These are phyloP conservation scores for Ascochyta koolunga DNA, from an alignment of 2,329 filamentous ascomycete species.

Conservation along the genomic window DNA sequence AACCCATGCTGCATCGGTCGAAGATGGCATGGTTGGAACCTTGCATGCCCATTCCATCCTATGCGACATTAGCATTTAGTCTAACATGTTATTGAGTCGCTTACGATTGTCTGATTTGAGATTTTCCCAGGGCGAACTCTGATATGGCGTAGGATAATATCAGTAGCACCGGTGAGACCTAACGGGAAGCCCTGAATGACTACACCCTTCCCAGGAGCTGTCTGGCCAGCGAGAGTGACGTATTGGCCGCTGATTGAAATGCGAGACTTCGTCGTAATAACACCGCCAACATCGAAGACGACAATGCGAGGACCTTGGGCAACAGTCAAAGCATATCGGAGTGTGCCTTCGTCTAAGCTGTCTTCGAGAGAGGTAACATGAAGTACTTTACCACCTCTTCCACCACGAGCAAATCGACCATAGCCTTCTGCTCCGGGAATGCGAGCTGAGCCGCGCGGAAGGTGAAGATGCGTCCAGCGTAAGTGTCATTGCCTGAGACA, in stretches of 20 bases:
- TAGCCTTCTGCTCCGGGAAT: conserved; percentile 50
- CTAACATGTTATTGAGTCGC: no score
- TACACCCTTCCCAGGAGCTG: conserved; percentile 27
- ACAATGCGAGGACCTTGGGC: conserved; percentile 24
- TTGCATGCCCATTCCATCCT: conserved; percentile 44
- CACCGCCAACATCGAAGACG: conserved; percentile 25
- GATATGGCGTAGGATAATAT: conserved; percentile 29
- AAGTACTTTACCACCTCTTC: conserved; percentile 46
- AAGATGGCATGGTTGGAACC: conserved; percentile 46
- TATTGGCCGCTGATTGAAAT: conserved; percentile 23
- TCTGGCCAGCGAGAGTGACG: conserved; percentile 26
- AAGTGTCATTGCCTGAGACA: conserved; percentile 18
- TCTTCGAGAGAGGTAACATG: conserved; percentile 49
- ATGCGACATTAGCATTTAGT: no score
- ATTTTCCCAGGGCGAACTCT: conserved; percentile 41
- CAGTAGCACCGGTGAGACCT: conserved; percentile 40
- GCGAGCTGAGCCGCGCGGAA: conserved; percentile 45
- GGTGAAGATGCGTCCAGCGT: conserved; percentile 36
- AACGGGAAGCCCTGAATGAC: conserved; percentile 40
- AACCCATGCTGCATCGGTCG: conserved; percentile 45
- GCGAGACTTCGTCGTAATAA: conserved; percentile 25
- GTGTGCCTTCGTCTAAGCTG: conserved; percentile 37
- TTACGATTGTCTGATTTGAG: conserved; percentile 36
- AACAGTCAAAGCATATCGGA: conserved; percentile 45
- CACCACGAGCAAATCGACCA: conserved; percentile 45